Base-by-base conservation (phyloP, 78 protist genomes). In the Isochrysis galbana region DNA sequence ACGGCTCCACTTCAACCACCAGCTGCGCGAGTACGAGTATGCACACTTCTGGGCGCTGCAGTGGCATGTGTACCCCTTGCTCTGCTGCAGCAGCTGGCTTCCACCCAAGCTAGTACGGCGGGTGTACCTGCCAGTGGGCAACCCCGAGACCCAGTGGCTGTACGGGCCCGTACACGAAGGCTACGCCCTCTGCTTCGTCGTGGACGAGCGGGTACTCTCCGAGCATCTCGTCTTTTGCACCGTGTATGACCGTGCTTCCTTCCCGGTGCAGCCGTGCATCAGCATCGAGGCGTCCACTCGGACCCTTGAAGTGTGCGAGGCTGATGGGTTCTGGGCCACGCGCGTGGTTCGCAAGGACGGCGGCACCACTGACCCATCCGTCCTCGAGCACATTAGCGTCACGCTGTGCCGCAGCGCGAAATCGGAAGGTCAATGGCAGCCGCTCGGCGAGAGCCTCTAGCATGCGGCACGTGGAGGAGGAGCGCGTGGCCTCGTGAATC, bases 101-200 rank as follows among this genome's bases (percentile, higher is more conserved):
- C 74, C 74, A 26, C n/a, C 10, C 23, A 23, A 7, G 10, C 5
- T 11, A 7, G 74, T 61, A 32, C 74, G 74, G 7, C 36, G 36
- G 36, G 14, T 61, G 29, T 61, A 61, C 74, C 74, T 61, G 10
- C 74, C 74, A 23, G 74, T 61, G 36, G 74, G 74, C 74, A 61
- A 61, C 74, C 74, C 74, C 7, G 74, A 61, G 74, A 61, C 74
- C 36, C 74, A 61, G 74, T 61, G 74, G 74, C 74, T 61, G n/a
- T 61, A 61, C 74, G 74, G 74, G 36, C 29, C 74, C 7, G 26
- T 11, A 10, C 10, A 61, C 7, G 29, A 7, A 61, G 74, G 74
- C 29, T 61, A 61, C 23, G 19, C 74, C 36, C 74, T 61, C 29
- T 11, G 74, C 74, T 61, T 61, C 74, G 10, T 2, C 5, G 36